Base-by-base conservation (phyloP, 257 asterid genomes). In the Solanum bulbocastanum region DNA sequence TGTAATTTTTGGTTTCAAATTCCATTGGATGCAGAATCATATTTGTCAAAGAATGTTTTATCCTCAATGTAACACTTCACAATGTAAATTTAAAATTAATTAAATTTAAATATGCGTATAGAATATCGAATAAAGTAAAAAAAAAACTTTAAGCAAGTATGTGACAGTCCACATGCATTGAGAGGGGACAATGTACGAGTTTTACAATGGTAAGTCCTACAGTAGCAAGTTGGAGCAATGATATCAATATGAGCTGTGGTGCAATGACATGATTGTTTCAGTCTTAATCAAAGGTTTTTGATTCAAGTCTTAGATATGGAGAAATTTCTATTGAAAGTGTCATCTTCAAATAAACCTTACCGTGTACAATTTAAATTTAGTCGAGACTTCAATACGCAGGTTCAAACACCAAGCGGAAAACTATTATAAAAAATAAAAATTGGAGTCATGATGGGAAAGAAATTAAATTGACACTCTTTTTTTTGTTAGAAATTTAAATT, bases 1-100 rank as follows among this genome's bases (percentile, higher is more conserved):
- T 14, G 0, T 16, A 71, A 3, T 3, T 0, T 8, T 16, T 4
- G 0, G 11, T 4, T 8, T 32, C 1, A 3, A 30, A 6, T 0
- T 30, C 0, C 3, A 3, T 6, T 14, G 0, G 4, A 3, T 30
- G 4, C 3, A 1, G 1, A 32, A 14, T 6, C 22, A 0, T 69
- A 1, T 69, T 30, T 69, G 10, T 7, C 4, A 15, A 2, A 69
- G 2, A 7, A 14, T 1, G 4, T 30, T 69, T 14, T 69, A 30
- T 30, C 3, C 2, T 12, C 0, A 30, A 27, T 6, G 4, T 14
- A 0, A 6, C 6, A 27, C 3, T 27, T 30, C 9, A 14, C 0
- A 6, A 69, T 3, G 0, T 3, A 1, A 69, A 1, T 7, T 3
- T 0, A 7, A 15, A 69, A 30, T 14, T 69, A 27, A 30, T 69